Conservation (phyloP, 2,329 filamentous ascomycete genomes). For the Monosporascus sp. region DNA sequence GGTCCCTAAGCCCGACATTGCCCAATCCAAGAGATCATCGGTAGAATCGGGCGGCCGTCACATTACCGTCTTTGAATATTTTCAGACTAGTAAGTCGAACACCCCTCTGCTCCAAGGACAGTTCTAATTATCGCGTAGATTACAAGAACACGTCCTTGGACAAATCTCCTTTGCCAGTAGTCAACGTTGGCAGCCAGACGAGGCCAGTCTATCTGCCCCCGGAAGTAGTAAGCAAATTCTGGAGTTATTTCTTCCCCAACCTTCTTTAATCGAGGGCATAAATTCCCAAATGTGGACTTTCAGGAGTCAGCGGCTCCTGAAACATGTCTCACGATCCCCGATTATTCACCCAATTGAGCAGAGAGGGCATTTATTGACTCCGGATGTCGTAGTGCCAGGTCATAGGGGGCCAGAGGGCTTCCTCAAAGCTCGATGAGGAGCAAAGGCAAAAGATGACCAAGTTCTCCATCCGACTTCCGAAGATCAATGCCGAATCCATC, state of each 20-base stretch:
- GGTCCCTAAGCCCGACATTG: neutral
- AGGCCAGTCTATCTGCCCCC: slow-evolving; percentile 54
- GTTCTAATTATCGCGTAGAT: slow-evolving; percentile 14
- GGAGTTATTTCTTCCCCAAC: no score
- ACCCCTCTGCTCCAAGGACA: neutral
- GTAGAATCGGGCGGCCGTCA: slow-evolving; percentile 27
- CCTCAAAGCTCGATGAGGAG: slow-evolving; percentile 39
- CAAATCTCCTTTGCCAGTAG: slow-evolving; percentile 38
- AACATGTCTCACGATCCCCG: no score
- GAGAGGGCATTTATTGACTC: no score
- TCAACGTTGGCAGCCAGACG: slow-evolving; percentile 53
- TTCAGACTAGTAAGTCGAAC: slow-evolving; percentile 31
- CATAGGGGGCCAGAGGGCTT: slow-evolving; percentile 49
- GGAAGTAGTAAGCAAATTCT: slow-evolving; percentile 32
- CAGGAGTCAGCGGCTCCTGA: no score
- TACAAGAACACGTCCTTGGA: slow-evolving; percentile 28
- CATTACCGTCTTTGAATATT: slow-evolving; percentile 48
- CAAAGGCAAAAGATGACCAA: slow-evolving; percentile 56
- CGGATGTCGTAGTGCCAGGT: slow-evolving; percentile 37
- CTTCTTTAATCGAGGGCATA: no score
- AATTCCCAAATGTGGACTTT: no score
- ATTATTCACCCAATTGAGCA: no score
- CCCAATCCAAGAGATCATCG: neutral
- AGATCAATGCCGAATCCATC: slow-evolving; percentile 52
- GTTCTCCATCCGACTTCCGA: slow-evolving; percentile 54